phyloP scores from a whole-genome alignment of 2,329 filamentous ascomycete species.

The Talaromyces sp. region DNA sequence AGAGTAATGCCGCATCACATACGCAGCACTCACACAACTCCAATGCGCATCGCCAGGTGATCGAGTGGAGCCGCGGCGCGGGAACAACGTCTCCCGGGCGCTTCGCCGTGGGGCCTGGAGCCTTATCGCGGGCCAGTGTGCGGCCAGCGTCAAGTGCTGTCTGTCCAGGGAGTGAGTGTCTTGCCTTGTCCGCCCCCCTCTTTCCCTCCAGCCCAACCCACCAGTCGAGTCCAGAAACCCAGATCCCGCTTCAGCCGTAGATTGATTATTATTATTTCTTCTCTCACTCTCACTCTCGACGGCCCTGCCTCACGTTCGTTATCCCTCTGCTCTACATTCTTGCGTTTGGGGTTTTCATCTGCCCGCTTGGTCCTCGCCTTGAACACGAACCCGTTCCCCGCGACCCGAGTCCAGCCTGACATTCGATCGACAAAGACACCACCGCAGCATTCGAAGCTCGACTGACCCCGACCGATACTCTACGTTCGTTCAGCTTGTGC shows the following conservation, averaged over 20 bases:
- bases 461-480: background rate
- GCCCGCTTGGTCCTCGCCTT: background rate
- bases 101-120: slow-evolving; percentile 6
- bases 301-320: background rate
- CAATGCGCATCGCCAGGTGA: too few relatives aligned
- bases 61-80: background rate
- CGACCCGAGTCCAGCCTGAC: background rate
- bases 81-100: slow-evolving; percentile 1
- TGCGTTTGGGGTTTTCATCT: too few relatives aligned
- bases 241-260: background rate
- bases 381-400: background rate
- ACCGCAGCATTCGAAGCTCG: background rate
- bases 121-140: background rate
- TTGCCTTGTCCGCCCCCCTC: background rate
- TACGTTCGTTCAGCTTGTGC: background rate
- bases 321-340: background rate
- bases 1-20: too few relatives aligned
- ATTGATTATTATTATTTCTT: background rate
- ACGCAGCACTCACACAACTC: too few relatives aligned
- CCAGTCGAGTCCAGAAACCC: background rate
- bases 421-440: background rate
- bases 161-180: too few relatives aligned
- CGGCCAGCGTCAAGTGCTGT: background rate
- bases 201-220: slow-evolving; percentile 4
- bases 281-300: background rate